Evolutionary conservation across 345 rosid genomes (phyloP), one percentile per base, ranked within the genome.

Genomic region (Lepidium didymum): DNA sequence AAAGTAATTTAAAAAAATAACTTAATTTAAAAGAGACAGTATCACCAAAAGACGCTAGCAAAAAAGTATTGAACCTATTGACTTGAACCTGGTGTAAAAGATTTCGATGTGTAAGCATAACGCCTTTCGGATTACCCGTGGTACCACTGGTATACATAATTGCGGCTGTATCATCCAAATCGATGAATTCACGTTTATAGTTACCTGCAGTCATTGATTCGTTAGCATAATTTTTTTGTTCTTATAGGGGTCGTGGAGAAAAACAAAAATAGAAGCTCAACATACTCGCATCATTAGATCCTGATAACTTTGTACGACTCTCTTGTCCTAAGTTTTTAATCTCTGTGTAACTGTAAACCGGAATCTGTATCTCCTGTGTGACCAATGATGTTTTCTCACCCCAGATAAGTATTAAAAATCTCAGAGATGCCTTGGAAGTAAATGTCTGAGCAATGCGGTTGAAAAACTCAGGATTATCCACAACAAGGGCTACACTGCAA

Each of bases 101-200:
- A 83, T 94, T 94, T 65, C 80, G 85, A 78, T 94, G 99, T 2
- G 97, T 88, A 67, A 94, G 91, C 96, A 89, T 87, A 57, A 94
- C 96, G 18, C 97, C 99, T 82, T 94, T 94, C 0, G 97, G 97
- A 80, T 94, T 89, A 63, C 95, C 95, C 2, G 92, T 88, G 76
- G 99, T 94, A 69, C 99, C 99, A 73, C 99, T 94, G 66, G 99
- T 94, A 75, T 94, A 94, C 33, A 91, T 76, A 72, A 91, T 80
- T 10, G 99, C 83, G 29, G 99, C 99, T 50, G 86, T 68, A 74
- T 86, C 95, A 74, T 94, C 95, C 45, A 89, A 68, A 51, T 78
- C 56, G 46, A 94, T 93, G 74, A 74, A 57, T 53, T 82, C 77
- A 62, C 79, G 83, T 56, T 25, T 59, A 67, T 56, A 70, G 46